A percentile compares a stretch with the other conserved stretches of the same genome.
Evolutionary conservation across 768 basidiomycete species (phyloP).

Genomic region (Lactifluus hygrophoroides): DNA sequence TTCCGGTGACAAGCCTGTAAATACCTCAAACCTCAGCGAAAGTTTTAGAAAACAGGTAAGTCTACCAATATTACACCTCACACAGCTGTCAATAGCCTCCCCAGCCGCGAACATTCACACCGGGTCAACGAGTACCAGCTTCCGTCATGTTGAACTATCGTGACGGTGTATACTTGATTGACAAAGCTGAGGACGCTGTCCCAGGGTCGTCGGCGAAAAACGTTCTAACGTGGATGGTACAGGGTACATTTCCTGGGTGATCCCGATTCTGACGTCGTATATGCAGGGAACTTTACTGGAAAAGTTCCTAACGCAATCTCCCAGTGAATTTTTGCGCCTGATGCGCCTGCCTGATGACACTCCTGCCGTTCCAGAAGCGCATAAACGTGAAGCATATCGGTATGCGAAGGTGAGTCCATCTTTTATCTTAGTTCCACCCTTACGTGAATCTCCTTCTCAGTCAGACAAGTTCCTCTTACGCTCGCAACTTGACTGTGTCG

Average conservation of each 20-base stretch:
- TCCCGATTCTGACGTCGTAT: neutral
- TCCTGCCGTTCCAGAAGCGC: conserved; percentile 28
- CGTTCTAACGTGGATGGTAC: conserved; percentile 67
- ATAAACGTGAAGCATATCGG: conserved; percentile 65
- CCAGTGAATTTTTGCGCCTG: conserved; percentile 52
- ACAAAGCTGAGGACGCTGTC: conserved; percentile 38
- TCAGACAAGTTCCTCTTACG: conserved; percentile 74
- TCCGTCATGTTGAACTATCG: conserved; percentile 57
- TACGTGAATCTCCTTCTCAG: conserved; percentile 25
- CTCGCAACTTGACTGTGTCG: conserved; percentile 87
- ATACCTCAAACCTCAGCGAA: conserved; percentile 50
- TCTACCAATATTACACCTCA: neutral
- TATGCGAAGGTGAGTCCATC: conserved; percentile 60
- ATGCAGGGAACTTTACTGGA: conserved; percentile 80
- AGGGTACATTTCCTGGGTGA: neutral
- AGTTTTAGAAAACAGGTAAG: conserved; percentile 53
- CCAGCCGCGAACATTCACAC: conserved; percentile 58
- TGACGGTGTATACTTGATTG: conserved; percentile 61
- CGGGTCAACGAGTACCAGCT: conserved; percentile 70
- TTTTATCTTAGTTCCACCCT: neutral
- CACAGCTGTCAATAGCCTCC: neutral
- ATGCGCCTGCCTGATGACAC: conserved; percentile 31
- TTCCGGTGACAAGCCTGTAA: conserved; percentile 59
- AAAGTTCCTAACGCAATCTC: conserved; percentile 68
- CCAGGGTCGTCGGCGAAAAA: conserved; percentile 46